Conservation (phyloP, 768 basidiomycete genomes). For the Boletus subcaerulescens region DNA sequence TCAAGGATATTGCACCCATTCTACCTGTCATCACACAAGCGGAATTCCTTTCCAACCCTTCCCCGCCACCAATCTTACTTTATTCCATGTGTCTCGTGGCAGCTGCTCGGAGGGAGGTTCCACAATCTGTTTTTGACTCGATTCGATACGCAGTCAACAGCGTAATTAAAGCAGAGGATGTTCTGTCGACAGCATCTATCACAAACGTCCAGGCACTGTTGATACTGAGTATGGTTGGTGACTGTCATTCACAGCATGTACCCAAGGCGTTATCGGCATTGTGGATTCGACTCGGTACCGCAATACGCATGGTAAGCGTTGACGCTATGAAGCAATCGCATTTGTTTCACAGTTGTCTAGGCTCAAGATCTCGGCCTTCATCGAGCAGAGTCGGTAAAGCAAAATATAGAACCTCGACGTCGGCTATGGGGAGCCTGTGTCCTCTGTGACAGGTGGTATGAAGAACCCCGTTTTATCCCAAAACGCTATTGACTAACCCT, state of each 20-base stretch:
- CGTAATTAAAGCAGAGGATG: constrained; percentile 86
- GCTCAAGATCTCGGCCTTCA: constrained; percentile 97
- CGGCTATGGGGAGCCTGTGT: constrained; percentile 94
- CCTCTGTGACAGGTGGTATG: constrained; percentile 90
- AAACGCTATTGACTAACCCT: constrained; percentile 3
- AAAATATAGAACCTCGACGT: constrained; percentile 81
- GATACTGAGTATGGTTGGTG: constrained; percentile 83
- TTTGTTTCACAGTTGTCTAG: constrained; percentile 38
- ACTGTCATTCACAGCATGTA: constrained; percentile 88
- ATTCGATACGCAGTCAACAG: constrained; percentile 85
- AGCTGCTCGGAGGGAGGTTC: constrained; percentile 78
- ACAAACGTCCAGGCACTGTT: constrained; percentile 86
- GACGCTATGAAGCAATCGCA: constrained; percentile 1
- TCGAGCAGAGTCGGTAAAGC: constrained; percentile 82
- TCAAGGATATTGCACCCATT: constrained; percentile 82
- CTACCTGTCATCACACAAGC: constrained; percentile 85
- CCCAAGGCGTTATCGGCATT: constrained; percentile 82
- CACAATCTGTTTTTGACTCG: constrained; percentile 84
- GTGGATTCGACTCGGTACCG: constrained; percentile 82
- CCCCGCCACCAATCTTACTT: constrained; percentile 77
- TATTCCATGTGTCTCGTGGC: constrained; percentile 95
- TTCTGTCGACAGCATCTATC: constrained; percentile 81
- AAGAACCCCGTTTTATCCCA: constrained; percentile 1
- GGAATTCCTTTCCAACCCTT: constrained; percentile 77
- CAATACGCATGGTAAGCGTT: constrained; percentile 84